Base-by-base conservation (phyloP, 768 basidiomycete genomes). In the Xerocomellus dryophilus region DNA sequence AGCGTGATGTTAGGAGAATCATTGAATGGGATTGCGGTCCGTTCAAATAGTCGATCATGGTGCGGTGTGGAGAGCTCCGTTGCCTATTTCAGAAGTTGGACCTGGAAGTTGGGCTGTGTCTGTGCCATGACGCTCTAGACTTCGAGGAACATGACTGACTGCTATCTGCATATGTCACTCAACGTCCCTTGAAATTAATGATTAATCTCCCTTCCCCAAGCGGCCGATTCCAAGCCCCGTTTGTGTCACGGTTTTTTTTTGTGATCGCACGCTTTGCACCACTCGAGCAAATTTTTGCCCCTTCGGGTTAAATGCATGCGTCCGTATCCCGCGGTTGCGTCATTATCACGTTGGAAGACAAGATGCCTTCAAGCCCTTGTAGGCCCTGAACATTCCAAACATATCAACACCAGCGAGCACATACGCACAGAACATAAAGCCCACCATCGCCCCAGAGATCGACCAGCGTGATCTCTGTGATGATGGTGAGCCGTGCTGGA, bases 11-110 rank as follows among this genome's bases (percentile, higher is more conserved):
- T 48, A 51, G 56, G 52, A 43, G 66, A 39, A 25, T 47, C 59
- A 58, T 45, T 23, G 48, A 35, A 25, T 39, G 45, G 47, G 46
- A 43, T 36, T 27, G 17, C 34, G 25, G 43, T 17, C 40, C 51
- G 53, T 58, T 66, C 46, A 69, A 70, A 66, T 71, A 69, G 55
- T 66, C 56, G 59, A 59, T 67, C 65, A 67, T 57, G 7, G 51
- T 54, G 57, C 25, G 36, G 48, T 27, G 57, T 42, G 49, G 66
- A 58, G 52, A 44, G 34, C 43, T 58, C 57, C 51, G 17, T 54
- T 67, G 34, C 67, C 67, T 60, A 35, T 52, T 71, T 71, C 11
- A 52, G 68, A 53, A 7, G 11, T 38, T 14, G 55, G 54, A 50
- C 65, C 62, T 54, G 45, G 54, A 55, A 23, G 44, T 43, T 21